These are phyloP conservation scores for Zygnema circumcarinatum DNA, from an alignment of 139 green algal species.

Conservation along the genomic window DNA sequence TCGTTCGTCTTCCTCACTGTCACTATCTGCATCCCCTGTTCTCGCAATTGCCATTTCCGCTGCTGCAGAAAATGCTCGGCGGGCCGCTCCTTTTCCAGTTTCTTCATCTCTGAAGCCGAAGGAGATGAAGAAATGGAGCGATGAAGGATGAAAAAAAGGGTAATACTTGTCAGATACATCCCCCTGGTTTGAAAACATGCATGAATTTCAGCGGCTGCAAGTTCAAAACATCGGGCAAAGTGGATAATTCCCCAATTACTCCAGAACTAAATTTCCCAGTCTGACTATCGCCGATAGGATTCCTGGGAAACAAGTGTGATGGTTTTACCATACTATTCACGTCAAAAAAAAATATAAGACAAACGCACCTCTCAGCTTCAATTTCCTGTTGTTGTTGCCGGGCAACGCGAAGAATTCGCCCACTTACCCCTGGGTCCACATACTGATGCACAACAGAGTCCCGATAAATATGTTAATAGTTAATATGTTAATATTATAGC, in stretches of 20 bases:
- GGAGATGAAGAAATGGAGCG: background rate
- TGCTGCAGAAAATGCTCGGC: slow-evolving; percentile 54
- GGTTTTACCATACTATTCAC: too few species aligned
- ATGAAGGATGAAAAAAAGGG: background rate
- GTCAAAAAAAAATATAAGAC: too few species aligned
- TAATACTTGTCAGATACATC: background rate
- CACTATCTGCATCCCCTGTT: slow-evolving; percentile 49
- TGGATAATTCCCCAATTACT: too few species aligned
- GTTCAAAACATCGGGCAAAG: too few species aligned
- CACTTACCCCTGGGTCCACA: slow-evolving; percentile 61
- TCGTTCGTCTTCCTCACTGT: slow-evolving; percentile 48
- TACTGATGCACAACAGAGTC: slow-evolving; percentile 35
- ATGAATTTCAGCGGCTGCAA: too few species aligned
- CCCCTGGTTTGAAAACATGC: too few species aligned
- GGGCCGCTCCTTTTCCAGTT: slow-evolving; percentile 25
- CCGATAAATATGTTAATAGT: too few species aligned
- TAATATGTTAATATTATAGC: too few species aligned
- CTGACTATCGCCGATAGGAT: too few species aligned
- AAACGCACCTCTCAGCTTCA: slow-evolving; percentile 64
- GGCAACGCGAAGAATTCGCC: slow-evolving; percentile 81
- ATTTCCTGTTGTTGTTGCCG: slow-evolving; percentile 86
- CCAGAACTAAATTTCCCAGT: too few species aligned
- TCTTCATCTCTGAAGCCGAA: slow-evolving; percentile 48
- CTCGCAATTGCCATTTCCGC: background rate
- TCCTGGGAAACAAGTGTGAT: too few species aligned